Percentiles rank a stretch among this genome's conserved stretches.
phyloP scores from a whole-genome alignment of 2,329 filamentous ascomycete genomes.

The Aspergillus piperis region DNA sequence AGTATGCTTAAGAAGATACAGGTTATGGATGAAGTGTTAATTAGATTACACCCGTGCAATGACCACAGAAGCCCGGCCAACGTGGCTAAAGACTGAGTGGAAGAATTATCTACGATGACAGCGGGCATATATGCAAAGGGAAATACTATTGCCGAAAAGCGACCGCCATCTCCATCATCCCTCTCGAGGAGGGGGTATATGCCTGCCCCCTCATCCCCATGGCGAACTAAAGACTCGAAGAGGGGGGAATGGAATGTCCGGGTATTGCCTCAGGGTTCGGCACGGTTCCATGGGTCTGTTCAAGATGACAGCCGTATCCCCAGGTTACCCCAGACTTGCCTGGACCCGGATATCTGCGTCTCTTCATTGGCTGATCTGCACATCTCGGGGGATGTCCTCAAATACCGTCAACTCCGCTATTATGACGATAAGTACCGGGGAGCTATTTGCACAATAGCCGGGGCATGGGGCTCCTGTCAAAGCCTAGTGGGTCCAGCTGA shows the following conservation, averaged over 20 bases:
- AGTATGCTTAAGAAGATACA: not conserved
- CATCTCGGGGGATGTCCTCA: not conserved
- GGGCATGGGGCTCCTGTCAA: not conserved
- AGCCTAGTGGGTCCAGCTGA: not conserved
- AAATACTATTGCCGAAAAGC: not conserved
- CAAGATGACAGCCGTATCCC: conserved; percentile 3
- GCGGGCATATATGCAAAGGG: not conserved
- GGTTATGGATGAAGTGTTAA: not conserved
- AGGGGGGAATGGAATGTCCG: not conserved
- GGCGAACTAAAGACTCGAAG: not conserved
- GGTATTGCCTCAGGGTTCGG: conserved; percentile 6
- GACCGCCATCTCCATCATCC: not conserved
- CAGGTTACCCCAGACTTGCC: conserved; percentile 1
- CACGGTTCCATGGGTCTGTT: conserved; percentile 5
- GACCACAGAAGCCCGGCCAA: not conserved
- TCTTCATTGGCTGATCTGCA: not conserved
- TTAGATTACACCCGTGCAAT: not conserved
- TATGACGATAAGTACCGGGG: not conserved
- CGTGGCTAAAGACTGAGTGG: not conserved
- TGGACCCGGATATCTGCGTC: not conserved
- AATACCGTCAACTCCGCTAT: not conserved
- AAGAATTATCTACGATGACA: not conserved
- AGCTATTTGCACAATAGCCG: not conserved
- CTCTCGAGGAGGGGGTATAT: not conserved
- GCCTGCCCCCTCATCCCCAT: not conserved